Base-by-base conservation (phyloP, 2,329 filamentous ascomycete genomes). In the Diaporthe sp. region DNA sequence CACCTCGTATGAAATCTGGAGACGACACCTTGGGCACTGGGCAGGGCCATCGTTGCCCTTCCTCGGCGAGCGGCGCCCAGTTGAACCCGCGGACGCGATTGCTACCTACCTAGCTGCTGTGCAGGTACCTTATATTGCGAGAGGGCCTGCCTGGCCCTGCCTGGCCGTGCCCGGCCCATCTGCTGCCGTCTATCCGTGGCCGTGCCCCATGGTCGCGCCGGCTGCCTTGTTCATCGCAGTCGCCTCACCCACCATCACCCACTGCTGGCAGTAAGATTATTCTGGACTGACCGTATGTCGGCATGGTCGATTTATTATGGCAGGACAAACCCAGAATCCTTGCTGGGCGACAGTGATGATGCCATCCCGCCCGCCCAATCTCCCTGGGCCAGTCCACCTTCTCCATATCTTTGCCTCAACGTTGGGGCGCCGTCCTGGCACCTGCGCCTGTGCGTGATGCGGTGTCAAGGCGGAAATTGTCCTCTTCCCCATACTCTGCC, bases 361-460 rank as follows among this genome's bases (percentile, higher is more conserved):
- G 63, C 53, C 68, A 71, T 71, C 37, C n/a, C 22, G 32, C 47
- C 63, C 63, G 51, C 47, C 47, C 63, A 68, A 68, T 68, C 63
- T 68, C 44, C 44, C 61, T 35, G 32, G 27, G 8, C 44, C 32
- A 51, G 61, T 22, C 61, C 63, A 66, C 63, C 30, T 37, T 66
- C 51, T 44, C 55, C 68, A 70, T 70, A 55, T 70, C 44, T 66
- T 66, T 66, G 44, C 44, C 30, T 51, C 19, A n/a, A 47, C 66
- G 66, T 58, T 58, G 69, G 69, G 55, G 53, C 69, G 42, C n/a
- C 42, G 55, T 32, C 39, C 69, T 71, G 69, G 56, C 69, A 61
- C 69, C 32, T 71, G 69, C 56, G 69, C 69, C 56, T 63, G 56
- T 71, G 56, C 69, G 69, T 51, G 39, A 71, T 59, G 39, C 55